These are phyloP conservation scores for Darksidea phi DNA, from an alignment of 495 filamentous ascomycete genomes.

Conservation along the genomic window DNA sequence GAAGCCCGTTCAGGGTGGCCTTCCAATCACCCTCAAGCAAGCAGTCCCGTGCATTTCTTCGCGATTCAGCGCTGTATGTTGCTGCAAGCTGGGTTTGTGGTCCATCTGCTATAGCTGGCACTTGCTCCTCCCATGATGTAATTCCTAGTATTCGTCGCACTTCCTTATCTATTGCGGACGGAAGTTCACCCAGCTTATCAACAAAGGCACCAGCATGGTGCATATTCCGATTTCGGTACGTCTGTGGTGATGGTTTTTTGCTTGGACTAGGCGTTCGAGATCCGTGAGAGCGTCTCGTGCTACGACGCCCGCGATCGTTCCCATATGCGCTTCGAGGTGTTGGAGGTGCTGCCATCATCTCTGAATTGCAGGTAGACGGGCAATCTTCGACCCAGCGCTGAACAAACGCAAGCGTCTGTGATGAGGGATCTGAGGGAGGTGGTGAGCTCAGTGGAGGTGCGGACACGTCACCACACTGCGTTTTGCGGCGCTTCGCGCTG, in stretches of 20 bases:
- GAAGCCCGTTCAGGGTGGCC: slow-evolving; percentile 3
- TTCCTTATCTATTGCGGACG: slow-evolving; percentile 8
- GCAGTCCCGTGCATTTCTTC: slow-evolving; percentile 6
- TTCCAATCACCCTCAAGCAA: slow-evolving; percentile 10
- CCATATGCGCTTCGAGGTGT: slow-evolving; percentile 14
- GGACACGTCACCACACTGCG: slow-evolving; percentile 5
- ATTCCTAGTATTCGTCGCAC: slow-evolving; percentile 17
- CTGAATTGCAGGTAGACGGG: slow-evolving; percentile 7
- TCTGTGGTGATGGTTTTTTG: slow-evolving; percentile 15
- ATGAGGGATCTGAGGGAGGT: slow-evolving; percentile 5
- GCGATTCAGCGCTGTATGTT: slow-evolving; percentile 5
- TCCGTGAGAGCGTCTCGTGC: slow-evolving; percentile 18
- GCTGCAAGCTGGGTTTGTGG: slow-evolving; percentile 1
- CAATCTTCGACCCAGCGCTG: slow-evolving; percentile 15
- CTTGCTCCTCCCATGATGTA: slow-evolving; percentile 9
- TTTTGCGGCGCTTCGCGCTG: slow-evolving; percentile 21
- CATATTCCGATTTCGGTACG: slow-evolving; percentile 14
- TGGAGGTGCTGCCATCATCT: slow-evolving; percentile 19
- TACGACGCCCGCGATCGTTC: slow-evolving; percentile 16
- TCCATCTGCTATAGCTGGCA: slow-evolving; percentile 3
- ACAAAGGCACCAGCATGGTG: slow-evolving; percentile 12
- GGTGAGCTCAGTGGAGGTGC: slow-evolving; percentile 10
- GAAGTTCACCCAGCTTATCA: slow-evolving; percentile 8
- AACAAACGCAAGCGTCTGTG: slow-evolving; percentile 7
- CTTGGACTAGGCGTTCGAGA: slow-evolving; percentile 25